phyloP scores from a whole-genome alignment of 2,329 filamentous ascomycete genomes.

The Didymosphaeria variabile region DNA sequence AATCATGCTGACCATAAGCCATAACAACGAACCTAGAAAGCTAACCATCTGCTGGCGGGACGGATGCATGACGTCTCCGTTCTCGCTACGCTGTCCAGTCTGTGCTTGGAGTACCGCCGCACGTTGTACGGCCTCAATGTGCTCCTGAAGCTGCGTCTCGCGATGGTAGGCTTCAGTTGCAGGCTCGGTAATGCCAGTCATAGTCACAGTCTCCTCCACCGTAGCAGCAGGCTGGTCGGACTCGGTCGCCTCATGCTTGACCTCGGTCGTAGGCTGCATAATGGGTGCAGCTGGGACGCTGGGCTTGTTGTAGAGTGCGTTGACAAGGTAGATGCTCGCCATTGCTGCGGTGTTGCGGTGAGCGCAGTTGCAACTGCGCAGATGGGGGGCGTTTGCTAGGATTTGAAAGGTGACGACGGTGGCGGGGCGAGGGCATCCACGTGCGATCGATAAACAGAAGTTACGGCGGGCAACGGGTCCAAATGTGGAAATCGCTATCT shows the following conservation, averaged over 20 bases:
- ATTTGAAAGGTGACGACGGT: not conserved
- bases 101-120: not conserved
- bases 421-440: not conserved
- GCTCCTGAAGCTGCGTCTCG: not conserved
- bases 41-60: constrained; percentile 8
- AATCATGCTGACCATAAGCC: no score
- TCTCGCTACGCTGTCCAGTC: not conserved
- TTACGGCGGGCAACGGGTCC: not conserved
- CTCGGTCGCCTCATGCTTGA: not conserved
- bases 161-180: not conserved
- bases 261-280: not conserved
- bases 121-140: not conserved
- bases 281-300: not conserved
- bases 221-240: not conserved
- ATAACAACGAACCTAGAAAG: not conserved
- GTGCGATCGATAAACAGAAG: not conserved
- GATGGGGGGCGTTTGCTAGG: not conserved
- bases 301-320: constrained; percentile 8
- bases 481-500: not conserved
- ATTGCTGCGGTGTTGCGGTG: not conserved
- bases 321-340: constrained; percentile 10
- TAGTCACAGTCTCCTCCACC: not conserved
- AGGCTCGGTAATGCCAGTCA: not conserved
- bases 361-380: not conserved
- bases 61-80: constrained; percentile 7